These are phyloP conservation scores for Hypsizygus ulmarius DNA, from an alignment of 1,284 basidiomycete genomes.

Conservation along the genomic window DNA sequence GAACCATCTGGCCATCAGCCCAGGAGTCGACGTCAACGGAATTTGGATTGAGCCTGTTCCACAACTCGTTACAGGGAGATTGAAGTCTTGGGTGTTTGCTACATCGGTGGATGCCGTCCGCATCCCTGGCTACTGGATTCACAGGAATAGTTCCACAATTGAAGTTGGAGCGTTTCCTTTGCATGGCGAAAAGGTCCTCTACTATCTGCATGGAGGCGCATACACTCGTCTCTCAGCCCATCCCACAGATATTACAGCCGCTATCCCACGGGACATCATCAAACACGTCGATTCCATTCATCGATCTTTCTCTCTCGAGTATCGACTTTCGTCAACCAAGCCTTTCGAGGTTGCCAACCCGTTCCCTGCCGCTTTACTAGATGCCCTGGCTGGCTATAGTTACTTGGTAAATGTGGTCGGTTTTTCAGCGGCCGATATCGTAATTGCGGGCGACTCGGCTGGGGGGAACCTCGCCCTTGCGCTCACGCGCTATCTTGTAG, in stretches of 20 bases:
- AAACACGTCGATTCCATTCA: slow-evolving; percentile 35
- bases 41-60: slow-evolving; percentile 50
- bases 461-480: slow-evolving; percentile 70
- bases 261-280: slow-evolving; percentile 33
- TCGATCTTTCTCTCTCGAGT: slow-evolving; percentile 46
- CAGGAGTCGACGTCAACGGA: slow-evolving; percentile 38
- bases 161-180: slow-evolving; percentile 33
- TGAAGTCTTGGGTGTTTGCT: slow-evolving; percentile 40
- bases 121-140: slow-evolving; percentile 58
- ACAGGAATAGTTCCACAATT: slow-evolving; percentile 36
- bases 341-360: slow-evolving; percentile 36
- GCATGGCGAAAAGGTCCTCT: slow-evolving; percentile 49
- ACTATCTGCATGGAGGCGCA: slow-evolving; percentile 49
- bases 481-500: slow-evolving; percentile 47
- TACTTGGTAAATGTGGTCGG: slow-evolving; percentile 52
- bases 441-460: slow-evolving; percentile 68
- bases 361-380: slow-evolving; percentile 62
- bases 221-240: slow-evolving; percentile 42
- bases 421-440: slow-evolving; percentile 53
- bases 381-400: slow-evolving; percentile 57
- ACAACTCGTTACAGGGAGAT: slow-evolving; percentile 43
- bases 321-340: slow-evolving; percentile 41
- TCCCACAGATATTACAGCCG: slow-evolving; percentile 34
- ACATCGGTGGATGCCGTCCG: slow-evolving; percentile 40
- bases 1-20: slow-evolving; percentile 30